These are phyloP conservation scores for Coffea eugenioides DNA, from an alignment of 257 asterid species.

Conservation along the genomic window DNA sequence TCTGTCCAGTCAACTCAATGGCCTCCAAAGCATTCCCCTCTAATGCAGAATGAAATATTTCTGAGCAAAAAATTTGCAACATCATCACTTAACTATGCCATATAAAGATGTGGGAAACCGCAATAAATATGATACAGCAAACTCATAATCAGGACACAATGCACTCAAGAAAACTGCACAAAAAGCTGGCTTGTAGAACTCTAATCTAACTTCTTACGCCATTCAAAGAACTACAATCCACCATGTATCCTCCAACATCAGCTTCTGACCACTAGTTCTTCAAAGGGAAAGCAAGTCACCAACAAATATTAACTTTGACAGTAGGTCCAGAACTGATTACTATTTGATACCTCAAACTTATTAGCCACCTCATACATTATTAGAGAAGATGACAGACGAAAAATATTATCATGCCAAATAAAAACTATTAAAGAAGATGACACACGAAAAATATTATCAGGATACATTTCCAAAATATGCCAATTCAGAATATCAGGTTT, in stretches of 20 bases:
- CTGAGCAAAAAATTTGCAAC: conserved; percentile 42
- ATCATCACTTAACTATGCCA: conserved; percentile 5
- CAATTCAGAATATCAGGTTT: neutral
- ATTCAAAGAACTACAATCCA: neutral
- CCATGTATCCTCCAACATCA: neutral
- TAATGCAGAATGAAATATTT: conserved; percentile 52
- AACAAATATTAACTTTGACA: neutral
- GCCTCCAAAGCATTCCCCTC: conserved; percentile 76
- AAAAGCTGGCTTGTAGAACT: neutral
- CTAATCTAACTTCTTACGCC: neutral
- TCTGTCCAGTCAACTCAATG: conserved; percentile 72
- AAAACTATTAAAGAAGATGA: neutral
- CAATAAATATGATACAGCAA: neutral
- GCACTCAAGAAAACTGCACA: neutral
- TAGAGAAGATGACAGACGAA: neutral
- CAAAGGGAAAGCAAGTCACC: neutral
- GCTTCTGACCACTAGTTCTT: neutral
- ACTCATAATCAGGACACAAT: neutral
- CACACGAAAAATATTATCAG: neutral
- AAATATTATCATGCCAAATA: neutral
- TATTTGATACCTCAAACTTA: neutral
- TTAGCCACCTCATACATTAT: neutral
- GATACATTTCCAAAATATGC: neutral
- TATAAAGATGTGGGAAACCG: neutral
- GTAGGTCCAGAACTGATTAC: neutral